phyloP scores from a whole-genome alignment of 2,329 filamentous ascomycete species.

The Neopestalotiopsis sp. region DNA sequence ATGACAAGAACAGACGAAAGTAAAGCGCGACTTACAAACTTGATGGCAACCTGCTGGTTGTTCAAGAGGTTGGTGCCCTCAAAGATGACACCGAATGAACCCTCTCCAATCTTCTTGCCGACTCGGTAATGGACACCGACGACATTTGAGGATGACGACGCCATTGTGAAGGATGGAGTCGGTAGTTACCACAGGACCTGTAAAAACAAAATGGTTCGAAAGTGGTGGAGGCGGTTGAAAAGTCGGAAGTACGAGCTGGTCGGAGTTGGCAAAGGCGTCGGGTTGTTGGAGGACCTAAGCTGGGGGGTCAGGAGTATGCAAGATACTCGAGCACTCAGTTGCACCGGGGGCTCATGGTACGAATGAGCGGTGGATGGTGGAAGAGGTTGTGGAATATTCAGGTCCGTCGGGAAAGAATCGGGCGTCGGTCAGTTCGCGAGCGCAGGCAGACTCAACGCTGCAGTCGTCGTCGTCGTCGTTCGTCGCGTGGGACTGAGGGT shows the following conservation, averaged over 20 bases:
- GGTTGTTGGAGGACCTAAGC: background rate
- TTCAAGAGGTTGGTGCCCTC: constrained; percentile 98
- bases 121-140: constrained; percentile 98
- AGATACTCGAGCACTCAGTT: constrained; percentile 8
- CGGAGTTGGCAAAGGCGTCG: constrained; percentile 17
- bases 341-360: background rate
- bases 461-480: background rate
- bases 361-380: background rate
- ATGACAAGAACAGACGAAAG: background rate
- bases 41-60: constrained; percentile 99
- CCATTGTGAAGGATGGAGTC: constrained; percentile 59
- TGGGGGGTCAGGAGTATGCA: constrained; percentile 6
- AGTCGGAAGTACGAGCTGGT: constrained; percentile 12
- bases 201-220: background rate
- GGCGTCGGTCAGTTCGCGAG: background rate
- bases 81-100: constrained; percentile 97
- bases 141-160: constrained; percentile 91
- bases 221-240: background rate
- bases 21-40: constrained; percentile 75
- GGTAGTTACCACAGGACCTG: background rate
- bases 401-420: background rate
- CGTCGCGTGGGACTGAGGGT: background rate
- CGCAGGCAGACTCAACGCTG: background rate
- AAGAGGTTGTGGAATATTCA: background rate
- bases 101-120: constrained; percentile 99